Conservation (phyloP, 768 basidiomycete genomes). For the Psilocybe azurescens region DNA sequence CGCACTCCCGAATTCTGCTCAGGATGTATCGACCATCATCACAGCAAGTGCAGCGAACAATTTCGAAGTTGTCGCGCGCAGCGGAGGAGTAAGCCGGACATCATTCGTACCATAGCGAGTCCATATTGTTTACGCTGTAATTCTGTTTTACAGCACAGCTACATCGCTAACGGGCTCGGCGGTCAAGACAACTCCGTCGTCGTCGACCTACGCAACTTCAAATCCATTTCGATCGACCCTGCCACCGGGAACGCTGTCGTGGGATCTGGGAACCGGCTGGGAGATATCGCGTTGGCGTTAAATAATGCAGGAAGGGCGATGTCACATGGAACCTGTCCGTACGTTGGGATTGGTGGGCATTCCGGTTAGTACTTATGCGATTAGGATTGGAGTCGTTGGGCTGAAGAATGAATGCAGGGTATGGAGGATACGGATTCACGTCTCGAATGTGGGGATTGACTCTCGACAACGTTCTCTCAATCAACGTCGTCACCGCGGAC, state of each 20-base stretch:
- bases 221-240: constrained; percentile 33
- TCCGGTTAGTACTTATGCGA: constrained; percentile 24
- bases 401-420: constrained; percentile 9
- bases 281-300: constrained; percentile 39
- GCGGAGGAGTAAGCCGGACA: constrained; percentile 34
- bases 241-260: constrained; percentile 34
- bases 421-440: constrained; percentile 25
- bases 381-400: background rate
- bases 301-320: constrained; percentile 39
- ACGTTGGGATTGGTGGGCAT: constrained; percentile 51
- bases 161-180: constrained; percentile 45
- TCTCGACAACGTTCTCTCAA: constrained; percentile 25
- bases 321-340: constrained; percentile 47
- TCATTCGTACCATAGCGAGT: background rate
- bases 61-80: constrained; percentile 39
- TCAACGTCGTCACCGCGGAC: constrained; percentile 28
- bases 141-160: constrained; percentile 35
- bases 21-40: constrained; percentile 31
- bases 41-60: constrained; percentile 28
- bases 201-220: constrained; percentile 43
- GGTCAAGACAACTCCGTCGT: constrained; percentile 43
- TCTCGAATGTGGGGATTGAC: constrained; percentile 30
- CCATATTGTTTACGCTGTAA: background rate
- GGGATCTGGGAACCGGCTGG: constrained; percentile 40
- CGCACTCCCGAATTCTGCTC: constrained; percentile 27